Percentiles rank a stretch among this genome's conserved stretches.
Conservation (phyloP, 2,329 filamentous ascomycete genomes). For the Cladophialophora immunda region DNA sequence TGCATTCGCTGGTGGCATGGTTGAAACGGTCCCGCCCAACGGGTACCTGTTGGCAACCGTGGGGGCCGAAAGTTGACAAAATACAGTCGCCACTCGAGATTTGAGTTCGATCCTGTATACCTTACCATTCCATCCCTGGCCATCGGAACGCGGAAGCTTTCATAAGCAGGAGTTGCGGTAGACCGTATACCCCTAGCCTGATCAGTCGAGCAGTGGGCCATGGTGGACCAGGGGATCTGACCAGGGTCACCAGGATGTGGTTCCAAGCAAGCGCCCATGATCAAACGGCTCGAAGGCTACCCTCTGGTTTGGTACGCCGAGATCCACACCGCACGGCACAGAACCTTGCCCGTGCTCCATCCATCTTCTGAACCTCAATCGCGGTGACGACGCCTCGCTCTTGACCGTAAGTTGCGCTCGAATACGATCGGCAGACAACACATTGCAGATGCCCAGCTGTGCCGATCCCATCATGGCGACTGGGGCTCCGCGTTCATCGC, state of each 20-base stretch:
- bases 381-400: conserved; percentile 6
- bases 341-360: not conserved
- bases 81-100: not conserved
- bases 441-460: not conserved
- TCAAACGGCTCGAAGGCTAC: conserved; percentile 12
- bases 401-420: conserved; percentile 21
- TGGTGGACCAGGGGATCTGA: conserved; percentile 1
- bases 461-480: not conserved
- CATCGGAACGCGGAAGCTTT: conserved; percentile 30
- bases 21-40: not conserved
- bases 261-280: conserved; percentile 16
- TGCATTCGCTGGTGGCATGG: conserved; percentile 4
- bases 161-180: conserved; percentile 28
- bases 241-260: not conserved
- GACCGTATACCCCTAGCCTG: conserved; percentile 6
- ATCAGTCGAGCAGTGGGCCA: conserved; percentile 11
- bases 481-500: not conserved
- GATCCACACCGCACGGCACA: conserved; percentile 26
- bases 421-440: conserved; percentile 4
- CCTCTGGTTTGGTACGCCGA: not conserved
- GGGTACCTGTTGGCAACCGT: not conserved
- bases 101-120: not conserved
- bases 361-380: not conserved
- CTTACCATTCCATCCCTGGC: not conserved
- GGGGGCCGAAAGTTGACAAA: conserved; percentile 18